phyloP scores from a whole-genome alignment of 2,329 filamentous ascomycete genomes.

The Plectosphaerella plurivora region DNA sequence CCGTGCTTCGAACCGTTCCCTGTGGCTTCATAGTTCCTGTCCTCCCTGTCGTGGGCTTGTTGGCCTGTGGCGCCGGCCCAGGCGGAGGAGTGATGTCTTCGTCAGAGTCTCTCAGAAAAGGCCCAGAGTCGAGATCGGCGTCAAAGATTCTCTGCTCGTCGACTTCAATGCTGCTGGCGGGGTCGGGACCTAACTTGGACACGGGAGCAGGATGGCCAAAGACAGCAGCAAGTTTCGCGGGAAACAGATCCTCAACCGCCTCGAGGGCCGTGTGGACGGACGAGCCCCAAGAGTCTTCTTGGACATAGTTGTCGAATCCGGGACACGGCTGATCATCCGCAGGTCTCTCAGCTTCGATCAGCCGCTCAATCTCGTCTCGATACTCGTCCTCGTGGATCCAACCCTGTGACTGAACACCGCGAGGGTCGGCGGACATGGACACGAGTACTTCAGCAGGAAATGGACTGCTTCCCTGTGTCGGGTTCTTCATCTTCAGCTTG shows the following conservation, averaged over 20 bases:
- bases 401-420: conserved; percentile 65
- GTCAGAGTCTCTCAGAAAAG: conserved; percentile 49
- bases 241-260: conserved; percentile 84
- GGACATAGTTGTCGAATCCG: conserved; percentile 64
- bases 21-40: too few species aligned
- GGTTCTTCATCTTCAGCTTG: conserved; percentile 64
- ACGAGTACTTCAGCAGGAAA: conserved; percentile 79
- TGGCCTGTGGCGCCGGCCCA: too few species aligned
- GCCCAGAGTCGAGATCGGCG: conserved; percentile 40
- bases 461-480: conserved; percentile 63
- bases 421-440: conserved; percentile 81
- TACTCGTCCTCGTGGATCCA: conserved; percentile 95
- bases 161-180: conserved; percentile 50
- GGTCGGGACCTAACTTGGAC: conserved; percentile 21
- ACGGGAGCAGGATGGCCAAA: conserved; percentile 33
- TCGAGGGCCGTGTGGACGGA: conserved; percentile 72
- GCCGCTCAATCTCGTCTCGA: conserved; percentile 55
- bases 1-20: too few species aligned
- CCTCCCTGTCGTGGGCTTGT: too few species aligned
- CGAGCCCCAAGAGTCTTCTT: conserved; percentile 45
- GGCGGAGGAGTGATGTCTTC: conserved; percentile 32
- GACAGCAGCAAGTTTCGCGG: conserved; percentile 53
- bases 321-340: conserved; percentile 36
- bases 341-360: conserved; percentile 61
- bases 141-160: conserved; percentile 57